phyloP scores from a whole-genome alignment of 176 grass and related monocot species.

The barley (Hordeum vulgare) region DNA sequence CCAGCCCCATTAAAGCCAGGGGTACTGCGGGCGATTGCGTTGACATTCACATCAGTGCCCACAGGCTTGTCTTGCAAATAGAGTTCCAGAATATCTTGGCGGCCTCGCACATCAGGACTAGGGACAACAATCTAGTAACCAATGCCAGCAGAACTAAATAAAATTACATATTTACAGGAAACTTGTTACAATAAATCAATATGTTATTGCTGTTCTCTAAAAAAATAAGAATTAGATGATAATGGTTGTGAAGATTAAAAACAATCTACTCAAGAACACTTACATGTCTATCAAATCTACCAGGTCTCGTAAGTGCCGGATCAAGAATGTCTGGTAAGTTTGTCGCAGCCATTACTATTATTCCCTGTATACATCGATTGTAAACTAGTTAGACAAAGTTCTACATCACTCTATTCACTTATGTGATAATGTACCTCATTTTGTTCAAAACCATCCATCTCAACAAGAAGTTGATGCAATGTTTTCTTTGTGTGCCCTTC shows the following conservation, averaged over 20 bases:
- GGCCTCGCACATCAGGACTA: conserved; percentile 78
- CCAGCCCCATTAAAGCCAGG: conserved; percentile 98
- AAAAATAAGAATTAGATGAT: background rate
- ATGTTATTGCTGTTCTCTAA: background rate
- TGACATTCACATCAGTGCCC: conserved; percentile 72
- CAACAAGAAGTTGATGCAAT: conserved; percentile 98
- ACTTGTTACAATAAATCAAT: background rate
- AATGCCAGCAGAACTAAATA: conserved; percentile 6
- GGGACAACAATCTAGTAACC: conserved; percentile 90
- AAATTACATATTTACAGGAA: background rate
- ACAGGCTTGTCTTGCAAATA: conserved; percentile 97
- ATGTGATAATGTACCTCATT: conserved; percentile 63
- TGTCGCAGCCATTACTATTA: conserved; percentile 98
- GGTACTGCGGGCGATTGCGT: conserved; percentile 82
- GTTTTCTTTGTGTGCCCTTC: conserved; percentile 99
- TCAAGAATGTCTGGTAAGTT: conserved; percentile 99
- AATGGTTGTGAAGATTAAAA: background rate
- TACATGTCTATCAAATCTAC: conserved; percentile 99
- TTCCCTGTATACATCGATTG: conserved; percentile 56
- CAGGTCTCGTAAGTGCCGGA: conserved; percentile 93
- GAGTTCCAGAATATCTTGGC: conserved; percentile 93
- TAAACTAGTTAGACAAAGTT: background rate
- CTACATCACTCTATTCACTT: background rate
- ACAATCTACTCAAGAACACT: conserved; percentile 33
- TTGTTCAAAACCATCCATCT: conserved; percentile 99